These are phyloP conservation scores for Capsicum baccatum DNA, from an alignment of 257 asterid species.

Conservation along the genomic window DNA sequence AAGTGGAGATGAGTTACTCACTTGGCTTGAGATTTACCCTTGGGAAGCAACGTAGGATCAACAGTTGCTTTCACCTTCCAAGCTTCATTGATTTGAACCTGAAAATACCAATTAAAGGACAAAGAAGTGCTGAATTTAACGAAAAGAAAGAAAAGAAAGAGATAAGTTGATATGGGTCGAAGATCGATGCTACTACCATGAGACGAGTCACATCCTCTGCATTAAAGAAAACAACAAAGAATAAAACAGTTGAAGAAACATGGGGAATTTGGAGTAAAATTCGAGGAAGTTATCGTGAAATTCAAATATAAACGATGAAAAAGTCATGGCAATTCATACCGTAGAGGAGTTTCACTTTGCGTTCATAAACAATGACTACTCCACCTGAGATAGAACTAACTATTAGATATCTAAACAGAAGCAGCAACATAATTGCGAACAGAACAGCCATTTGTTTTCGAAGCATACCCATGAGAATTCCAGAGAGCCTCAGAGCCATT, in stretches of 20 bases:
- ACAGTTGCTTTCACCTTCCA: conserved; percentile 75
- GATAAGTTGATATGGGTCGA: neutral
- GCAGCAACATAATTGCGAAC: neutral
- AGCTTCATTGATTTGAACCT: conserved; percentile 92
- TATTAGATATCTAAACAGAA: neutral
- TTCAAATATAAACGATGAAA: neutral
- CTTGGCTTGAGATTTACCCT: conserved; percentile 80
- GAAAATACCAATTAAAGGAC: conserved; percentile 25
- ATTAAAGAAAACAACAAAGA: conserved; percentile 27
- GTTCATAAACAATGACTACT: conserved; percentile 89
- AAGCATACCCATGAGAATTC: conserved; percentile 89
- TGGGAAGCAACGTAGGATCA: conserved; percentile 74
- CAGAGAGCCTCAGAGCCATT: conserved; percentile 96
- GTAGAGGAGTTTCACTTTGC: conserved; percentile 85
- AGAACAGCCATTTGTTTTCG: neutral
- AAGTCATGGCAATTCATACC: conserved; percentile 52
- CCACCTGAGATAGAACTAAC: conserved; percentile 61
- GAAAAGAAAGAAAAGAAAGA: conserved; percentile 10
- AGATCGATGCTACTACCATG: conserved; percentile 56
- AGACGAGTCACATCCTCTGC: conserved; percentile 92
- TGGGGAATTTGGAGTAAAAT: neutral
- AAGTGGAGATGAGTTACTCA: conserved; percentile 42
- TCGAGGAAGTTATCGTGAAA: conserved; percentile 25
- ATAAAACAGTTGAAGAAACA: too few species aligned
- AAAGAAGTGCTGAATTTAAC: conserved; percentile 18